A percentile compares a stretch with the other conserved stretches of the same genome.
These are phyloP conservation scores for Luzula sylvatica DNA, from an alignment of 176 grass and related monocot genomes.

Conservation along the genomic window DNA sequence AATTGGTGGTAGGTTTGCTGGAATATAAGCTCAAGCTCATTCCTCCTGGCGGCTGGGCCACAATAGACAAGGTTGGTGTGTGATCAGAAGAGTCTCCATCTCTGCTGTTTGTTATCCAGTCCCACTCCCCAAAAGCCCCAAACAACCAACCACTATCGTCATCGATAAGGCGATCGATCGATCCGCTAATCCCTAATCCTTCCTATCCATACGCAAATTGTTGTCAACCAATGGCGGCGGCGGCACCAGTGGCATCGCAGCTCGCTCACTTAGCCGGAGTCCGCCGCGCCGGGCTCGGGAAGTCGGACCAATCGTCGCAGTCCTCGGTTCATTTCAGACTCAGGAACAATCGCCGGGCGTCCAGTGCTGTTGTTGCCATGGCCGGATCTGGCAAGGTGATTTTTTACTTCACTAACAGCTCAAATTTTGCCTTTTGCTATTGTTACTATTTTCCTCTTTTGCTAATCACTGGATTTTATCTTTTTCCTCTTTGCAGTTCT, in stretches of 20 bases:
- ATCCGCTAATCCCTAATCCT: background rate
- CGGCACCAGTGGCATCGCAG: slow-evolving; percentile 53
- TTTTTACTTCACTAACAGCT: background rate
- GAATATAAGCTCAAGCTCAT: too few relatives aligned
- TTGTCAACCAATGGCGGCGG: slow-evolving; percentile 39
- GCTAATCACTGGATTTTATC: background rate
- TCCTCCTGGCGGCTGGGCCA: too few relatives aligned
- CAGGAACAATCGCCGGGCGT: slow-evolving; percentile 33
- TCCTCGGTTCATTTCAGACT: slow-evolving; percentile 39
- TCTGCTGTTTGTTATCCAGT: slow-evolving; percentile 10
- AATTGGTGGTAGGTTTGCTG: too few relatives aligned
- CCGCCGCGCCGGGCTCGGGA: slow-evolving; percentile 9
- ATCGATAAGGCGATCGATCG: too few relatives aligned
- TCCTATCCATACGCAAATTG: background rate
- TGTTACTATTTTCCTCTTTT: background rate
- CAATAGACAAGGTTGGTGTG: background rate
- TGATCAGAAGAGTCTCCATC: slow-evolving; percentile 4
- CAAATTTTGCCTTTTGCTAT: background rate
- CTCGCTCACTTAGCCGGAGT: slow-evolving; percentile 40
- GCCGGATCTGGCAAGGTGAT: slow-evolving; percentile 92
- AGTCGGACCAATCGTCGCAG: slow-evolving; percentile 5
- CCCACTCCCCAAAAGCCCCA: background rate
- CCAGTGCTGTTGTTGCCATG: slow-evolving; percentile 73
- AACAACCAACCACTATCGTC: too few relatives aligned
- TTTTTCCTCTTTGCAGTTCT: slow-evolving; percentile 57